Conservation (phyloP, 1,284 basidiomycete genomes). For the Lignosus rhinocerotis region DNA sequence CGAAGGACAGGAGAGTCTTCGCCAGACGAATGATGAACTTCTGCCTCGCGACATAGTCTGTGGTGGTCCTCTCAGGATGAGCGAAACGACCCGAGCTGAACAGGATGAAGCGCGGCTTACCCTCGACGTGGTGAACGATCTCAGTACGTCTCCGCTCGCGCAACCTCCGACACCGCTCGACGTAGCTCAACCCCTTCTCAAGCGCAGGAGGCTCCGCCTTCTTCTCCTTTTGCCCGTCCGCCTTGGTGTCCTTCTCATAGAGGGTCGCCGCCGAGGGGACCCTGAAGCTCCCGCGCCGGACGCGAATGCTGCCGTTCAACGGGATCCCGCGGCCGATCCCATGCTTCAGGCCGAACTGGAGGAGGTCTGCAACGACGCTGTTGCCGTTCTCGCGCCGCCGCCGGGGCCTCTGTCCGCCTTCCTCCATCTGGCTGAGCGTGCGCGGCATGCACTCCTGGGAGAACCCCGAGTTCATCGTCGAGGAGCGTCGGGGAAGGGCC, state of each 20-base stretch:
- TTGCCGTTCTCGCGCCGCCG: background rate
- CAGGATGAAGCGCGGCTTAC: conserved; percentile 20
- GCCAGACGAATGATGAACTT: conserved; percentile 81
- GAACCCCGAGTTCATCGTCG: conserved; percentile 5
- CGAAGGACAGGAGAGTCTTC: conserved; percentile 78
- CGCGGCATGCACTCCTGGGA: conserved; percentile 3
- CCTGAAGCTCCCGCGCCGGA: conserved; percentile 2
- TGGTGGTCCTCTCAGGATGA: background rate
- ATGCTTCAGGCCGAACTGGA: conserved; percentile 15
- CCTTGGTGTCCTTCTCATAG: conserved; percentile 5
- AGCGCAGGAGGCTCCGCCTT: background rate
- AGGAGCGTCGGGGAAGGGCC: conserved; percentile 5
- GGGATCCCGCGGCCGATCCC: conserved; percentile 4
- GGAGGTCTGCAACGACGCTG: conserved; percentile 19
- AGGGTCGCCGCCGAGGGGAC: conserved; percentile 10
- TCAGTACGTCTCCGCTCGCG: conserved; percentile 23
- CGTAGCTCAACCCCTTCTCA: conserved; percentile 15
- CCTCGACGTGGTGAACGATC: conserved; percentile 38
- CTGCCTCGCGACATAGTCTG: conserved; percentile 67
- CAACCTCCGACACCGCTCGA: conserved; percentile 19
- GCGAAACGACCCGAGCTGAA: background rate
- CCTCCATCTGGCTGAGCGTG: conserved; percentile 19
- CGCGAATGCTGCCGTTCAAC: background rate
- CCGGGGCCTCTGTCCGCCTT: background rate
- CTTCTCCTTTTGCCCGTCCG: conserved; percentile 1